Percentiles rank a stretch among this genome's conserved stretches.
Evolutionary conservation across 495 filamentous ascomycete genomes (phyloP).

Genomic region (Trichoderma virens): DNA sequence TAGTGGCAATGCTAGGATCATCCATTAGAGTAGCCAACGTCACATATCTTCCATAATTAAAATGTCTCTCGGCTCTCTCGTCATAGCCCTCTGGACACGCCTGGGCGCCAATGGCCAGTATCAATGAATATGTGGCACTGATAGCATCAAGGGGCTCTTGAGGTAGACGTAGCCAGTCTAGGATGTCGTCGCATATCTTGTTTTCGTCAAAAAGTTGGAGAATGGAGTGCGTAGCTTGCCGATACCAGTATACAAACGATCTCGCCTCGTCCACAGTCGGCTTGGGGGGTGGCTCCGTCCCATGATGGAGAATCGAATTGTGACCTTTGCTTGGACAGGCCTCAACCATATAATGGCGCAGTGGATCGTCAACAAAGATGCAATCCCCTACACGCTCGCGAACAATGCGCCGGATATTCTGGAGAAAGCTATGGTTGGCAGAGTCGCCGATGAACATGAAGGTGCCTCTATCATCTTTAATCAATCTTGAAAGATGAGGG

Average conservation of each 20-base stretch:
- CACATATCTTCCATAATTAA: conserved; percentile 31
- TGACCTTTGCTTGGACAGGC: neutral
- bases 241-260: conserved; percentile 7
- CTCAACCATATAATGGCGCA: conserved; percentile 13
- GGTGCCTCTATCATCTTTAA: conserved; percentile 9
- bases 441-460: conserved; percentile 16
- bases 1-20: conserved; percentile 28
- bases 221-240: conserved; percentile 3
- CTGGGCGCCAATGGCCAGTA: conserved; percentile 38
- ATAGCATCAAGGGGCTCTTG: neutral
- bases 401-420: conserved; percentile 11
- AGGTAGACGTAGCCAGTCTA: neutral
- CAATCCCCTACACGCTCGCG: conserved; percentile 11
- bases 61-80: conserved; percentile 24
- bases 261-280: neutral
- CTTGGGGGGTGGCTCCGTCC: neutral
- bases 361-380: conserved; percentile 14
- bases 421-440: conserved; percentile 14
- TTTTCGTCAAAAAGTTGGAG: conserved; percentile 9
- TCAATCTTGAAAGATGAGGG: conserved; percentile 6
- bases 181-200: neutral
- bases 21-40: conserved; percentile 33
- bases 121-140: conserved; percentile 28
- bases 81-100: conserved; percentile 18
- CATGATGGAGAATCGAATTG: neutral